Base-by-base conservation (phyloP, 805 yeast species). In the Cyberlindnera meyerae region DNA sequence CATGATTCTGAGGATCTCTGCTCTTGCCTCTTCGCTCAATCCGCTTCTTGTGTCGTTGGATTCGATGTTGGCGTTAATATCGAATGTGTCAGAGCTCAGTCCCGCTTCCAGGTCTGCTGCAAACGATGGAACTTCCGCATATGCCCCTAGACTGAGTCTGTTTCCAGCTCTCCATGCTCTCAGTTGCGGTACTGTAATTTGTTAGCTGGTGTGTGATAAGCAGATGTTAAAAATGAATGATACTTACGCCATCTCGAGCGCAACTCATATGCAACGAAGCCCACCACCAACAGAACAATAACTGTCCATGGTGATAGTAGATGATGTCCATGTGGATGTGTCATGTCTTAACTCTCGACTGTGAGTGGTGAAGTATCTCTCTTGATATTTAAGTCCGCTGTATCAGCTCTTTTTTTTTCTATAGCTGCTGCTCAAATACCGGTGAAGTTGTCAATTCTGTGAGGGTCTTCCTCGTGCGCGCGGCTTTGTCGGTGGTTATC, bases 1-100 rank as follows among this genome's bases (percentile, higher is more conserved):
- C 93, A 84, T 84, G 7, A 82, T 62, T 20, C 56, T 43, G 39
- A 65, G 62, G 3, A 84, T 74, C 36, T 62, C 69, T 13, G 49
- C 48, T 55, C 77, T 79, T 2, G 83, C 73, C 6, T 40, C 51
- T 27, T 66, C 75, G 52, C 75, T 77, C 24, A 84, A 62, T 0
- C 93, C 93, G n/a, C 59, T 49, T 37, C 94, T 69, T 2, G 62
- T 27, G 49, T 84, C 95, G 16, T 57, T 57, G 11, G 68, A 59
- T 43, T 72, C 72, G 31, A 71, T 66, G 3, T 61, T 44, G 4
- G 51, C 47, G n/a, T n/a, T n/a, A 9, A 84, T 52, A 54, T 79
- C 74, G 50, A 84, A 84, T 21, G 63, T 70, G 27, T 60, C 63
- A 5, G 90, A 82, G 20, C 68, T 61, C 17, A 84, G 56, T 0